A percentile compares a stretch with the other conserved stretches of the same genome.
These are phyloP conservation scores for Carex myosuroides DNA, from an alignment of 176 grass and related monocot species.

Conservation along the genomic window DNA sequence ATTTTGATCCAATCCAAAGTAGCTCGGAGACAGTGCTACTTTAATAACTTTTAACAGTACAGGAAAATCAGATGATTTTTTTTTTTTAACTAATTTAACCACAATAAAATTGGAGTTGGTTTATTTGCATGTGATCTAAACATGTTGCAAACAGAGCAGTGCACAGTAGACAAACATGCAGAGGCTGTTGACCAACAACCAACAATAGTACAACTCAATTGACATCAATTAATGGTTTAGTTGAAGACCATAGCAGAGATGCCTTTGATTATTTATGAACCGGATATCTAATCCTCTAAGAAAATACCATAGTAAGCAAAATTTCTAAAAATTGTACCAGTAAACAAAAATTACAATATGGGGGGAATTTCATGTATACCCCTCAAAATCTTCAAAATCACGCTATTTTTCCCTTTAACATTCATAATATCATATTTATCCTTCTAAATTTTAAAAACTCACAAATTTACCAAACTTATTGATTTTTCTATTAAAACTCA, in stretches of 20 bases:
- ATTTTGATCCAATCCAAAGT: slow-evolving; percentile 19
- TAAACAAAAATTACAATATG: too few species aligned
- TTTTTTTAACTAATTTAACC: not conserved
- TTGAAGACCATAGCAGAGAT: not conserved
- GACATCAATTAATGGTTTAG: not conserved
- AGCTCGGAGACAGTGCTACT: too few species aligned
- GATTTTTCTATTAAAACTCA: too few species aligned
- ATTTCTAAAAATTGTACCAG: too few species aligned
- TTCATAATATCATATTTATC: too few species aligned
- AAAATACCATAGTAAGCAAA: too few species aligned
- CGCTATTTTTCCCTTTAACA: too few species aligned
- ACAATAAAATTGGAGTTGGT: not conserved
- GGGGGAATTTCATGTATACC: too few species aligned
- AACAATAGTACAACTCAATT: not conserved
- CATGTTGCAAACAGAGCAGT: not conserved
- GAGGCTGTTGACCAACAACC: not conserved
- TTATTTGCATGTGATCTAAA: not conserved
- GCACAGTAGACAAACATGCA: not conserved
- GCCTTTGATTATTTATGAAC: not conserved
- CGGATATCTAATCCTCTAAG: too few species aligned
- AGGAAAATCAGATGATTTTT: not conserved
- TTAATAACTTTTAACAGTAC: not conserved
- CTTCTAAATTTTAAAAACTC: too few species aligned
- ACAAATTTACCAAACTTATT: too few species aligned
- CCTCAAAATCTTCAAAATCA: too few species aligned